A percentile compares a stretch with the other conserved stretches of the same genome.
Evolutionary conservation across 768 basidiomycete species (phyloP).

Genomic region (Sporobolomyces roseus): DNA sequence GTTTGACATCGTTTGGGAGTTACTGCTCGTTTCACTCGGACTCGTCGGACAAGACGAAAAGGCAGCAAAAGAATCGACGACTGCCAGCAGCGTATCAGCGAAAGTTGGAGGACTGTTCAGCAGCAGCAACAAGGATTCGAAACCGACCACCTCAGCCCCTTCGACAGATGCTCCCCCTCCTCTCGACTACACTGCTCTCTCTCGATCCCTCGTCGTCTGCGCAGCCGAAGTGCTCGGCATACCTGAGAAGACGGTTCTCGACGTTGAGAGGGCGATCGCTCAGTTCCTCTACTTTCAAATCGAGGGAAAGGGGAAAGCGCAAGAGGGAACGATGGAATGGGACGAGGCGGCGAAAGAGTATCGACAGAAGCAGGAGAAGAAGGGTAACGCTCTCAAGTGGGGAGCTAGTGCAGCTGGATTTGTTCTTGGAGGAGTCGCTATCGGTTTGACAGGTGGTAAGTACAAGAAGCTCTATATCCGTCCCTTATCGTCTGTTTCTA

Average conservation of each 20-base stretch:
- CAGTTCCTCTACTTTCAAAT: slow-evolving; percentile 36
- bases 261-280: slow-evolving; percentile 33
- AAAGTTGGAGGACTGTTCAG: slow-evolving; percentile 18
- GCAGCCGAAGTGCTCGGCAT: slow-evolving; percentile 22
- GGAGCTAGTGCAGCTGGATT: slow-evolving; percentile 43
- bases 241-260: background rate
- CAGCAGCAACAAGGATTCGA: background rate
- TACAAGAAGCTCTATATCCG: background rate
- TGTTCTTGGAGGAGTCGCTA: slow-evolving; percentile 40
- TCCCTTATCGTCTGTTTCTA: background rate
- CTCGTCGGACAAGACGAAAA: slow-evolving; percentile 27
- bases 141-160: background rate
- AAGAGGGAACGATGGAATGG: slow-evolving; percentile 10
- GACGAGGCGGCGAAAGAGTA: slow-evolving; percentile 35
- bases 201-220: slow-evolving; percentile 30
- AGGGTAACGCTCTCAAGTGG: slow-evolving; percentile 39
- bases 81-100: background rate
- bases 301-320: background rate
- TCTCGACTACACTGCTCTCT: slow-evolving; percentile 31
- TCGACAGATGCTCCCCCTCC: background rate
- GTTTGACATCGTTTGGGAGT: slow-evolving; percentile 32
- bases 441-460: slow-evolving; percentile 43
- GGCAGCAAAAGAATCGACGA: background rate
- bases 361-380: slow-evolving; percentile 25
- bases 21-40: slow-evolving; percentile 33